Percentiles rank a stretch among this genome's conserved stretches.
Evolutionary conservation across 1,139 yeast species (phyloP).

Genomic region (Geotrichum europaeum): DNA sequence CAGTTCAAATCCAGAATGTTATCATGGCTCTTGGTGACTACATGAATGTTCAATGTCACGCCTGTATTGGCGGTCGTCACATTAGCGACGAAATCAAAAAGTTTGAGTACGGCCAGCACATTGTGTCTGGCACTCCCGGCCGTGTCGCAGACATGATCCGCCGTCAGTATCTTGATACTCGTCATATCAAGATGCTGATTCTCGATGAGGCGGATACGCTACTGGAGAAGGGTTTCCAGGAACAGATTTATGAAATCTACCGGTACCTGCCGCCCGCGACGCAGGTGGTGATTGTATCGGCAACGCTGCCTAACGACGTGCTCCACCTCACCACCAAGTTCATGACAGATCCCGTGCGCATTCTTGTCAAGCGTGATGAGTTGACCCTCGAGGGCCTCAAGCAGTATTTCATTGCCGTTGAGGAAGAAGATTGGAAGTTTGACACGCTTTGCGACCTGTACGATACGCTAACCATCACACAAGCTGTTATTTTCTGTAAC

Average conservation of each 20-base stretch:
- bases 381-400: constrained; percentile 83
- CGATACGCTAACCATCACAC: constrained; percentile 90
- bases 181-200: constrained; percentile 73
- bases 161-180: constrained; percentile 59
- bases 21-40: constrained; percentile 79
- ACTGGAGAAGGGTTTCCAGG: constrained; percentile 84
- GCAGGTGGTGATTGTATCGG: constrained; percentile 92
- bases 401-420: constrained; percentile 81
- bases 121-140: constrained; percentile 98
- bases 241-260: constrained; percentile 86
- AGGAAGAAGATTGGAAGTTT: constrained; percentile 91
- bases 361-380: constrained; percentile 85
- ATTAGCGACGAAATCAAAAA: constrained; percentile 75
- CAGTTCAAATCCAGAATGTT: constrained; percentile 81
- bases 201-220: constrained; percentile 95
- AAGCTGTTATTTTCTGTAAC: constrained; percentile 93
- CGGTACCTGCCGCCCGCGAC: constrained; percentile 69
- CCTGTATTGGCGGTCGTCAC: constrained; percentile 89
- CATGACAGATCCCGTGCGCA: constrained; percentile 85
- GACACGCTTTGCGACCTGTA: constrained; percentile 90
- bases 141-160: constrained; percentile 84
- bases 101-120: constrained; percentile 72
- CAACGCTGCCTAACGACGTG: constrained; percentile 83
- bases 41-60: constrained; percentile 74
- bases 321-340: constrained; percentile 80